Conservation (phyloP, 305 asterid species). For the Withania somnifera region DNA sequence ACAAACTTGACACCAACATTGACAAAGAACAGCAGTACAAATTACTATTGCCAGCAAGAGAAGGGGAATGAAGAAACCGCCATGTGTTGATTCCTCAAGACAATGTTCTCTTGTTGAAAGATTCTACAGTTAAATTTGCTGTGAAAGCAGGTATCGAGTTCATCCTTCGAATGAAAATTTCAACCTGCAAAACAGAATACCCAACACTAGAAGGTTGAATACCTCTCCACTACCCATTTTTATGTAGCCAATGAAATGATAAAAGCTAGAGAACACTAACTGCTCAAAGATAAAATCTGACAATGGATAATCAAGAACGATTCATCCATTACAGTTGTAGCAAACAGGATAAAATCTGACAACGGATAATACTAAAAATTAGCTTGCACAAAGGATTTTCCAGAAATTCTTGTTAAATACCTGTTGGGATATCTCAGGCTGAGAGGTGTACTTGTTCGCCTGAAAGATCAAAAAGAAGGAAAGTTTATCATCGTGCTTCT, state of each 20-base stretch:
- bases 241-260: background rate
- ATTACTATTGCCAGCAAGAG: background rate
- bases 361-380: background rate
- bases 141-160: constrained; percentile 88
- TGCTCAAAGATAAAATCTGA: background rate
- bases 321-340: background rate
- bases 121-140: constrained; percentile 76
- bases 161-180: constrained; percentile 77
- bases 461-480: constrained; percentile 19
- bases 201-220: background rate
- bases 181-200: constrained; percentile 43
- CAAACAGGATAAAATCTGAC: background rate
- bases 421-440: constrained; percentile 78
- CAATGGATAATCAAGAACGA: background rate
- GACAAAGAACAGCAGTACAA: background rate
- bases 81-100: constrained; percentile 31
- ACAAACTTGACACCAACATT: background rate
- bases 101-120: constrained; percentile 81
- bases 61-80: background rate
- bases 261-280: background rate
- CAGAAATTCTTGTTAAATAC: constrained; percentile 22
- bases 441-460: constrained; percentile 65
- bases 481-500: too few relatives aligned
- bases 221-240: background rate
- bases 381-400: background rate